Evolutionary conservation across 139 green algal species (phyloP).

Genomic region (Coelastrella sp.): DNA sequence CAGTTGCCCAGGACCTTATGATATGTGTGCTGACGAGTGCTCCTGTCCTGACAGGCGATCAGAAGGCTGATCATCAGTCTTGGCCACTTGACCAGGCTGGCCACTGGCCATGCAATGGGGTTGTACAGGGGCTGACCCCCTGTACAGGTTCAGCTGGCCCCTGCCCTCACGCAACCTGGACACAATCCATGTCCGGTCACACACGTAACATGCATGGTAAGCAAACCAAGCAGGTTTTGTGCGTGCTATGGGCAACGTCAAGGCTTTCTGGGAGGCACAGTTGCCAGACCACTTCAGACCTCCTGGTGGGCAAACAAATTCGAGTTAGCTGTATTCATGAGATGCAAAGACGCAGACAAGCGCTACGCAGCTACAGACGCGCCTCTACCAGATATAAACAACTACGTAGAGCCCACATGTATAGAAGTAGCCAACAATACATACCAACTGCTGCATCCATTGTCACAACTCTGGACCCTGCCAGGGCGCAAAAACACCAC

Average conservation of each 20-base stretch:
- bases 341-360: slow-evolving; percentile 80
- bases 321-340: slow-evolving; percentile 89
- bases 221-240: slow-evolving; percentile 92
- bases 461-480: not conserved
- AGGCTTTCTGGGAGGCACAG: slow-evolving; percentile 86
- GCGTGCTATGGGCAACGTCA: slow-evolving; percentile 82
- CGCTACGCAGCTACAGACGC: slow-evolving; percentile 67
- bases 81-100: too few species aligned
- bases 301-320: slow-evolving; percentile 67
- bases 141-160: too few species aligned
- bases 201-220: slow-evolving; percentile 93
- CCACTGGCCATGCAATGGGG: too few species aligned
- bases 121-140: too few species aligned
- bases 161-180: slow-evolving; percentile 59
- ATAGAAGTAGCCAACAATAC: not conserved
- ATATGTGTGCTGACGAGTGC: too few species aligned
- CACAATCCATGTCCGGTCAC: slow-evolving; percentile 84
- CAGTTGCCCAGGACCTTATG: too few species aligned
- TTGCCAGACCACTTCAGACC: slow-evolving; percentile 81
- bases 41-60: too few species aligned
- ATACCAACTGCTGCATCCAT: not conserved
- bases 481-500: not conserved
- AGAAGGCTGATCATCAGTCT: too few species aligned
- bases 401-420: slow-evolving; percentile 55
- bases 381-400: slow-evolving; percentile 82